Evolutionary conservation across 1,284 basidiomycete genomes (phyloP).

Genomic region (Ustilago trichophora): DNA sequence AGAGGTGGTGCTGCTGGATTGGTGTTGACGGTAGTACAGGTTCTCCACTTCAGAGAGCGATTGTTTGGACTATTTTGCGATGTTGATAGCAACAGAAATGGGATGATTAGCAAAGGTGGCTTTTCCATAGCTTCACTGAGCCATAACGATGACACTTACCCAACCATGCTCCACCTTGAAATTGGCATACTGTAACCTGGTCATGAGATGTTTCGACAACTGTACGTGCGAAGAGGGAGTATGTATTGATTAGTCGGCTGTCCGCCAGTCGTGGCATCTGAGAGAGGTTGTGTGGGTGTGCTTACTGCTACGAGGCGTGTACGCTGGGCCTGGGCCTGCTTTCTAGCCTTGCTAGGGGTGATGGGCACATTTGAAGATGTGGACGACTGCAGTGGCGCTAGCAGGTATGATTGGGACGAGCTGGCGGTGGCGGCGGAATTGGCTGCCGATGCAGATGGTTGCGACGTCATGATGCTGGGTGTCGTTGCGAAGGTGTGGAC

Average conservation of each 20-base stretch:
- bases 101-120: no score
- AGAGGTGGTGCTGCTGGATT: conserved; percentile 8
- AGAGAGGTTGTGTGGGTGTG: not conserved
- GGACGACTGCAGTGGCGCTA: conserved; percentile 31
- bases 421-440: conserved; percentile 16
- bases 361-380: conserved; percentile 32
- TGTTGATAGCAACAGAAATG: no score
- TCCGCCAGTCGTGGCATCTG: not conserved
- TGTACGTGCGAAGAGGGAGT: conserved; percentile 2
- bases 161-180: conserved; percentile 65
- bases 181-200: conserved; percentile 58
- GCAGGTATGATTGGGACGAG: conserved; percentile 30
- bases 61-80: conserved; percentile 50
- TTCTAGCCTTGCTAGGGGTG: conserved; percentile 40
- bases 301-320: conserved; percentile 45
- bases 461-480: conserved; percentile 36
- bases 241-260: not conserved
- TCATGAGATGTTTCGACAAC: conserved; percentile 55
- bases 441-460: conserved; percentile 10
- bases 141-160: conserved; percentile 29
- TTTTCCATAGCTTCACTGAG: no score
- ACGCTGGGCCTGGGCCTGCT: conserved; percentile 46
- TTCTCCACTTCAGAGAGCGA: conserved; percentile 64
- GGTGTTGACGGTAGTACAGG: conserved; percentile 56
- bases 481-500: conserved; percentile 12